These are phyloP conservation scores for Datura wrightii DNA, from an alignment of 257 asterid species.

Conservation along the genomic window DNA sequence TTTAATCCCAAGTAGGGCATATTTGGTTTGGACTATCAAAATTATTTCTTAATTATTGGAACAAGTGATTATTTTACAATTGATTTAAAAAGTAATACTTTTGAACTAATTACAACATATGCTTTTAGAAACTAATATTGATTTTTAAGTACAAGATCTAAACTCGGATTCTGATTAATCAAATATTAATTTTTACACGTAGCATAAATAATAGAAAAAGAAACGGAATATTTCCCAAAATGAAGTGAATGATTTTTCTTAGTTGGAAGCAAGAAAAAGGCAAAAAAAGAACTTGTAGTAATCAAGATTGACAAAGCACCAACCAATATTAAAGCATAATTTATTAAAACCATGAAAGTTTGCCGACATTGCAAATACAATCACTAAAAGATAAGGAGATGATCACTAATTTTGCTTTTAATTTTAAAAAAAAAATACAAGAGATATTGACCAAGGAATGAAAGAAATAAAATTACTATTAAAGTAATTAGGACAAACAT, in stretches of 20 bases:
- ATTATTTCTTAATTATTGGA: not conserved
- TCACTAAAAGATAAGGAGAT: not conserved
- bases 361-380: not conserved
- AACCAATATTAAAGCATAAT: not conserved
- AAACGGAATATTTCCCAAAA: constrained; percentile 2
- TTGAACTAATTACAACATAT: not conserved
- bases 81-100: not conserved
- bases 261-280: not conserved
- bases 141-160: not conserved
- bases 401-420: constrained; percentile 11
- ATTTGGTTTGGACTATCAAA: not conserved
- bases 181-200: not conserved
- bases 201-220: not conserved
- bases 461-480: not conserved
- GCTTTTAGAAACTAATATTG: not conserved
- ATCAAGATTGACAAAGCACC: constrained; percentile 9
- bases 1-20: not conserved
- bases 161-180: not conserved
- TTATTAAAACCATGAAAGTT: not conserved
- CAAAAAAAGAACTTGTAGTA: not conserved
- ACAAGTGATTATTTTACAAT: not conserved
- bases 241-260: not conserved
- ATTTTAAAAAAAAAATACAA: not conserved
- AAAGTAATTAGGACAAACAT: not conserved
- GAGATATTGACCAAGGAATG: constrained; percentile 20